These are phyloP conservation scores for Solanum rostratum DNA, from an alignment of 257 asterid genomes.

Conservation along the genomic window DNA sequence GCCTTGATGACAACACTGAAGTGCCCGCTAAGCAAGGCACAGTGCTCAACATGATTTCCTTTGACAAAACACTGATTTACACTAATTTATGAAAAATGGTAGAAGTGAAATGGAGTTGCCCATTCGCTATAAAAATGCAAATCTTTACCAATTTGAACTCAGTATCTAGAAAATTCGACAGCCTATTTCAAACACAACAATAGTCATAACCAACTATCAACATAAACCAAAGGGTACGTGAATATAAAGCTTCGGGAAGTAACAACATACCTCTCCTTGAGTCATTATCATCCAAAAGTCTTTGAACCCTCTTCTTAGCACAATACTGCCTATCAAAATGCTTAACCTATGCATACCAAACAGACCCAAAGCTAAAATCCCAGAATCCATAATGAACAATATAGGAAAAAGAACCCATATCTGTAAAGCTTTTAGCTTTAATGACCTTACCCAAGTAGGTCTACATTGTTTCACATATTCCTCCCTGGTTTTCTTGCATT, in stretches of 20 bases:
- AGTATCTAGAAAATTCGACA: background rate
- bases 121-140: background rate
- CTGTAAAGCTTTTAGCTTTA: background rate
- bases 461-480: slow-evolving; percentile 65
- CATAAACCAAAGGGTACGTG: background rate
- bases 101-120: background rate
- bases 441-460: slow-evolving; percentile 70
- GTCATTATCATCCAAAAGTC: slow-evolving; percentile 89
- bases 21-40: background rate
- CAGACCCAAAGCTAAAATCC: background rate
- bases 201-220: background rate
- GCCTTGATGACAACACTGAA: background rate
- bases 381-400: background rate
- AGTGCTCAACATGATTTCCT: background rate
- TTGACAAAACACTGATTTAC: background rate
- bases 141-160: background rate
- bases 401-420: background rate
- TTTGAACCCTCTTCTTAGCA: slow-evolving; percentile 70
- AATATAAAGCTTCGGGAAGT: slow-evolving; percentile 52
- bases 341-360: slow-evolving; percentile 49
- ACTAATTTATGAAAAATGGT: background rate
- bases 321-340: slow-evolving; percentile 95
- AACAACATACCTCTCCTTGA: slow-evolving; percentile 86
- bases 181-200: background rate
- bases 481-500: slow-evolving; percentile 70